phyloP scores from a whole-genome alignment of 169 alveolate genomes.

The Babesia sp. region DNA sequence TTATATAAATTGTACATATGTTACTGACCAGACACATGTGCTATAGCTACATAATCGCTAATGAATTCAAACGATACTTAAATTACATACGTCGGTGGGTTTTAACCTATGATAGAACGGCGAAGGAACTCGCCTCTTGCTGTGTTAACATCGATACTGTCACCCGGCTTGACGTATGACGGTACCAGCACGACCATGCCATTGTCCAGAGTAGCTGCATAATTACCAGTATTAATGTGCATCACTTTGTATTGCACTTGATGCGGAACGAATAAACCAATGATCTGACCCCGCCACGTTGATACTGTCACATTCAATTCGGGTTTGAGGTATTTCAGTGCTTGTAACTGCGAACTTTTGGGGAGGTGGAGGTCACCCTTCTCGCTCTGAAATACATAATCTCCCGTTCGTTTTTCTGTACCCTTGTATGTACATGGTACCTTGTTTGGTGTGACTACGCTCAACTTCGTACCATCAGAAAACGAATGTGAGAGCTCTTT shows the following conservation, averaged over 20 bases:
- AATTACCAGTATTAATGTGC: constrained; percentile 48
- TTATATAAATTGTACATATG: not conserved
- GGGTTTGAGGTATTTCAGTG: constrained; percentile 43
- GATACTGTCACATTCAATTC: constrained; percentile 44
- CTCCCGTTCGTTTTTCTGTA: constrained; percentile 16
- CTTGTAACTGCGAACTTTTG: constrained; percentile 7
- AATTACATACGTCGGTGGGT: not conserved
- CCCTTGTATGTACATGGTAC: constrained; percentile 21
- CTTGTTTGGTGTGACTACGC: constrained; percentile 48
- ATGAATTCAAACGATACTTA: not conserved
- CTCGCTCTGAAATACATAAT: constrained; percentile 16
- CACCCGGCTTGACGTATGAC: constrained; percentile 56
- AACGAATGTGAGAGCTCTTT: constrained; percentile 50
- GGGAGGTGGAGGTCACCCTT: constrained; percentile 12
- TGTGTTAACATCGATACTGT: constrained; percentile 50
- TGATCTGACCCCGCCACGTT: constrained; percentile 35
- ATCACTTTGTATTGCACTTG: constrained; percentile 52
- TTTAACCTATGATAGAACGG: constrained; percentile 30
- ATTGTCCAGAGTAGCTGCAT: constrained; percentile 65
- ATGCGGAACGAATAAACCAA: constrained; percentile 41
- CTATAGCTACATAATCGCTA: not conserved
- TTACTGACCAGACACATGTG: not conserved
- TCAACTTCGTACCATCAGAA: constrained; percentile 52
- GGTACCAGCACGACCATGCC: constrained; percentile 57
- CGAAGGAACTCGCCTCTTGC: constrained; percentile 55